These are phyloP conservation scores for Penicillium sp. DNA, from an alignment of 2,329 filamentous ascomycete species.

Conservation along the genomic window DNA sequence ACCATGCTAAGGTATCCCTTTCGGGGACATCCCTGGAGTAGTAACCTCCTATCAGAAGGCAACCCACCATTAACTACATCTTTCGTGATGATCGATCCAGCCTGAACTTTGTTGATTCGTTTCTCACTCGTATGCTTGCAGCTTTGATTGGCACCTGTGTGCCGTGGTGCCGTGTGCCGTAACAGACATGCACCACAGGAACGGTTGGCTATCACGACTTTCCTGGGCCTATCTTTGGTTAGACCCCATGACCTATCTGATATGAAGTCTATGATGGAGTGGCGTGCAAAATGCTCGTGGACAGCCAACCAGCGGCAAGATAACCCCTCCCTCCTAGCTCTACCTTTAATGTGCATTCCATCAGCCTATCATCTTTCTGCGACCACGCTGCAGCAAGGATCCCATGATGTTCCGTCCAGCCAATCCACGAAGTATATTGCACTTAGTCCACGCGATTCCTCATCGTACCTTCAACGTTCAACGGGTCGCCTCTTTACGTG, in stretches of 20 bases:
- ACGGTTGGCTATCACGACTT: constrained; percentile 6
- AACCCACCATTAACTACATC: background rate
- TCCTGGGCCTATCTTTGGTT: background rate
- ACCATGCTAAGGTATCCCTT: constrained; percentile 1
- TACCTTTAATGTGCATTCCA: background rate
- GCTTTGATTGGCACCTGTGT: background rate
- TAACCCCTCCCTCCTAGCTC: constrained; percentile 8
- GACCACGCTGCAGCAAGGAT: constrained; percentile 1
- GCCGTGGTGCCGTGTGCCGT: background rate
- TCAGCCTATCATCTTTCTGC: constrained; percentile 3
- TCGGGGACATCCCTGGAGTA: constrained; percentile 5
- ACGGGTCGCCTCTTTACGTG: constrained; percentile 2
- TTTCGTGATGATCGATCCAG: constrained; percentile 2
- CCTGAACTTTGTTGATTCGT: background rate
- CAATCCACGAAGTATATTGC: background rate
- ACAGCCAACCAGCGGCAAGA: constrained; percentile 7
- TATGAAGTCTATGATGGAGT: constrained; percentile 11
- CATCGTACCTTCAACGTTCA: background rate
- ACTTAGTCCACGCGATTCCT: background rate
- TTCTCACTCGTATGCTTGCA: background rate
- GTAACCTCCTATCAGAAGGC: background rate
- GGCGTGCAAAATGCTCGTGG: constrained; percentile 5
- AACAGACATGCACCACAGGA: background rate
- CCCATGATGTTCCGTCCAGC: constrained; percentile 5
- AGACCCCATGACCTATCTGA: constrained; percentile 8